phyloP scores from a whole-genome alignment of 768 basidiomycete species.

The Kwoniella dejecticola region DNA sequence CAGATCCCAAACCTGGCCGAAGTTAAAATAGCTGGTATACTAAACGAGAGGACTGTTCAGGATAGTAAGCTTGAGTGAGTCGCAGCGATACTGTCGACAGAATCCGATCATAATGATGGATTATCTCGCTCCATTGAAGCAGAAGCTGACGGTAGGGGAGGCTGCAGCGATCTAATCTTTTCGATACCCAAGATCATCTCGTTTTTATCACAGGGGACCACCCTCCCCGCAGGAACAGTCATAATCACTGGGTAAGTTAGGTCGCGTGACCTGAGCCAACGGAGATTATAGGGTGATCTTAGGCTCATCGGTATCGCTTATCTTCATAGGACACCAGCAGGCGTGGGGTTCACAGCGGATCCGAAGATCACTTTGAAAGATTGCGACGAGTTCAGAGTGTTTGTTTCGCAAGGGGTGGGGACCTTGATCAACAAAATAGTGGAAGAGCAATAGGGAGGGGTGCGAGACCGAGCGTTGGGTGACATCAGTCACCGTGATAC shows the following conservation, averaged over 20 bases:
- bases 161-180: constrained; percentile 83
- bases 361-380: constrained; percentile 69
- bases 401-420: constrained; percentile 44
- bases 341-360: constrained; percentile 73
- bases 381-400: constrained; percentile 67
- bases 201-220: constrained; percentile 56
- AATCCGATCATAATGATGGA: too few relatives aligned
- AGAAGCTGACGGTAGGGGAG: too few relatives aligned
- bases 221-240: constrained; percentile 53
- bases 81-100: too few relatives aligned
- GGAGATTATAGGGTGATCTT: too few relatives aligned
- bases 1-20: constrained; percentile 69
- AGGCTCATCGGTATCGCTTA: background rate
- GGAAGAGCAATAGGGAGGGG: constrained; percentile 62
- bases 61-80: constrained; percentile 76
- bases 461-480: too few relatives aligned
- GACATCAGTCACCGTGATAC: too few relatives aligned
- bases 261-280: too few relatives aligned
- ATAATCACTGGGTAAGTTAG: constrained; percentile 56
- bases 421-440: constrained; percentile 75
- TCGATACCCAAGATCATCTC: constrained; percentile 67
- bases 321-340: constrained; percentile 65
- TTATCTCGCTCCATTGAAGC: too few relatives aligned
- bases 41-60: constrained; percentile 72
- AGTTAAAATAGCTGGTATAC: constrained; percentile 64